A percentile compares a stretch with the other conserved stretches of the same genome.
phyloP scores from a whole-genome alignment of 2,329 filamentous ascomycete genomes.

The Cadophora malorum region DNA sequence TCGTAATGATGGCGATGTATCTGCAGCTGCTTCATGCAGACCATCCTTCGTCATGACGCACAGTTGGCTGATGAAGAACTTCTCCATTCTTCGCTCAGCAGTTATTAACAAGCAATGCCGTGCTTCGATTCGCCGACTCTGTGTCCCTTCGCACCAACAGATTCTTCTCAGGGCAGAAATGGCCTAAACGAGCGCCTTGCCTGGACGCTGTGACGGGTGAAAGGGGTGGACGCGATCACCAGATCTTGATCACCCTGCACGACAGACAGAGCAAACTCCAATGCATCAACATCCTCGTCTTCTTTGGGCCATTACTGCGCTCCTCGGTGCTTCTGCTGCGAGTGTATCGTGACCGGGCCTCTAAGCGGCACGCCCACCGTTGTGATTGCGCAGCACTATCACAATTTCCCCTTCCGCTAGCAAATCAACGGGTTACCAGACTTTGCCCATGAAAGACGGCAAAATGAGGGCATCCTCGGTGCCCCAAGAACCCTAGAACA shows the following conservation, averaged over 20 bases:
- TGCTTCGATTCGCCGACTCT: not conserved
- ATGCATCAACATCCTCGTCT: not conserved
- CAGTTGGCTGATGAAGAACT: not conserved
- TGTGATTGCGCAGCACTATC: constrained; percentile 12
- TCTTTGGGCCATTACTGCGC: not conserved
- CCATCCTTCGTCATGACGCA: constrained; percentile 1
- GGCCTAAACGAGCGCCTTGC: constrained; percentile 21
- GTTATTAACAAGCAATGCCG: constrained; percentile 10
- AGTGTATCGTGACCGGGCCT: not conserved
- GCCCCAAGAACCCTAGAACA: not conserved
- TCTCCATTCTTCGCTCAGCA: constrained; percentile 1
- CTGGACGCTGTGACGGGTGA: constrained; percentile 19
- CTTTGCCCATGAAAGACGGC: constrained; percentile 5
- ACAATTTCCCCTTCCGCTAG: constrained; percentile 17
- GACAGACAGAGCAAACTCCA: not conserved
- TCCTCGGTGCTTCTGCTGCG: not conserved
- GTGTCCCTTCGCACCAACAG: not conserved
- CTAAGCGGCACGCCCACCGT: not conserved
- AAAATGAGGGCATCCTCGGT: not conserved
- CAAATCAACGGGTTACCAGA: constrained; percentile 12
- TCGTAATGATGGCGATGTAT: constrained; percentile 7
- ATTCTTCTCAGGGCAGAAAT: constrained; percentile 14
- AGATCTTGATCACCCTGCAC: constrained; percentile 20
- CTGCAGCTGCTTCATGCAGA: not conserved
- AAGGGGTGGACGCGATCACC: constrained; percentile 13